phyloP scores from a whole-genome alignment of 495 filamentous ascomycete genomes.

The Penicillium atrosanguineum region DNA sequence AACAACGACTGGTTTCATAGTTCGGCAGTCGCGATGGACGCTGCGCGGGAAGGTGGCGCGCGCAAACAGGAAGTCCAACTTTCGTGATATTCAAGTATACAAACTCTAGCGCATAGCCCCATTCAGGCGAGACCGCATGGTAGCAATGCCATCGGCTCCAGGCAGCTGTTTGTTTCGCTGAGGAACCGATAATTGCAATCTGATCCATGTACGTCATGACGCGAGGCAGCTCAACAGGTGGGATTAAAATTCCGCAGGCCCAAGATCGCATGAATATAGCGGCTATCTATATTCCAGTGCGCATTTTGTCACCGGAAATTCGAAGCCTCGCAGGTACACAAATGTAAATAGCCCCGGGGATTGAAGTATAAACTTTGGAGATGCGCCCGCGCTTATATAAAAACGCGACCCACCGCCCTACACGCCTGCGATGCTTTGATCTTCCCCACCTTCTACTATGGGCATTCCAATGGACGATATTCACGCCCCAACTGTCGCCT shows the following conservation, averaged over 20 bases:
- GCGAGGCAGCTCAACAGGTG: slow-evolving; percentile 18
- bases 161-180: slow-evolving; percentile 17
- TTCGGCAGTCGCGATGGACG: slow-evolving; percentile 18
- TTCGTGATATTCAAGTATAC: not conserved
- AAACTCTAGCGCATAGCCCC: not conserved
- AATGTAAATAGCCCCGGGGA: not conserved
- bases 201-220: slow-evolving; percentile 23
- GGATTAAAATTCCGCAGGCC: slow-evolving; percentile 15
- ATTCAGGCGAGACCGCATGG: not conserved
- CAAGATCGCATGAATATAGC: not conserved
- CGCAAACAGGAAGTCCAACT: not conserved
- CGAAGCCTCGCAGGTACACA: too few species aligned
- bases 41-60: slow-evolving; percentile 2
- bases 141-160: slow-evolving; percentile 5
- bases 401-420: slow-evolving; percentile 20
- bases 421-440: slow-evolving; percentile 8
- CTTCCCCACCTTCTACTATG: slow-evolving; percentile 30
- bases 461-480: slow-evolving; percentile 64
- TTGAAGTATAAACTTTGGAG: not conserved
- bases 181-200: slow-evolving; percentile 23
- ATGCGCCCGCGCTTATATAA: slow-evolving; percentile 22
- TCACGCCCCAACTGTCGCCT: slow-evolving; percentile 71
- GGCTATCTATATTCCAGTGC: not conserved
- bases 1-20: slow-evolving; percentile 11
- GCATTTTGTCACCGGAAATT: not conserved